Conservation (phyloP, 129 eudicot species). For the Helianthus annuus region DNA sequence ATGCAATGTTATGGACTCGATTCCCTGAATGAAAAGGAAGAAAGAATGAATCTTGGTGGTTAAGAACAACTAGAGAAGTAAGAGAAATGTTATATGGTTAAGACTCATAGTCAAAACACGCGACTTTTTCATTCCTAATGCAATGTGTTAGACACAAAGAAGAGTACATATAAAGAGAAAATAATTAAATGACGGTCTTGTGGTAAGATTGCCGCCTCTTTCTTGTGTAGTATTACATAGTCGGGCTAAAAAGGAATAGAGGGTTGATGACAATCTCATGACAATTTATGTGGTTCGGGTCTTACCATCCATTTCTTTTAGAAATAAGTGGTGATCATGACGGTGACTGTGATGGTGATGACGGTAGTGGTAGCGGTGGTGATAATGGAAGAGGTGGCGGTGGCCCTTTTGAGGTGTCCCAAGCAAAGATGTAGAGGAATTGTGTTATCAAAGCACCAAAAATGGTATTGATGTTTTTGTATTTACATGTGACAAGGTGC, state of each 20-base stretch:
- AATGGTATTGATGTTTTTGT: constrained; percentile 36
- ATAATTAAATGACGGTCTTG: not conserved
- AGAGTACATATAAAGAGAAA: constrained; percentile 5
- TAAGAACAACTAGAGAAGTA: not conserved
- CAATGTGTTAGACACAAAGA: constrained; percentile 7
- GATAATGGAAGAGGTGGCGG: not conserved
- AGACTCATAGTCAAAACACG: not conserved
- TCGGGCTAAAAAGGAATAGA: not conserved
- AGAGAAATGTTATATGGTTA: not conserved
- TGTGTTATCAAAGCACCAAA: constrained; percentile 18
- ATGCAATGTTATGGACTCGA: constrained; percentile 13
- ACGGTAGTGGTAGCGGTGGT: not conserved
- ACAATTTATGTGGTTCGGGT: not conserved
- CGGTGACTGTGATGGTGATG: not conserved
- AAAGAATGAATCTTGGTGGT: not conserved
- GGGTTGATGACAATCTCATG: not conserved
- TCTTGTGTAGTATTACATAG: not conserved
- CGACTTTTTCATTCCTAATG: not conserved
- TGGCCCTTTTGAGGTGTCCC: constrained; percentile 34
- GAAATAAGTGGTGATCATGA: not conserved
- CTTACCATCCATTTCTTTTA: constrained; percentile 22
- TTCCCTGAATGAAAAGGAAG: constrained; percentile 6
- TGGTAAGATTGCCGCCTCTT: constrained; percentile 10
- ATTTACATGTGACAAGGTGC: constrained; percentile 37
- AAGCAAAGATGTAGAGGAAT: constrained; percentile 24